Base-by-base conservation (phyloP, 345 rosid species). In the Lepidium aucheri region DNA sequence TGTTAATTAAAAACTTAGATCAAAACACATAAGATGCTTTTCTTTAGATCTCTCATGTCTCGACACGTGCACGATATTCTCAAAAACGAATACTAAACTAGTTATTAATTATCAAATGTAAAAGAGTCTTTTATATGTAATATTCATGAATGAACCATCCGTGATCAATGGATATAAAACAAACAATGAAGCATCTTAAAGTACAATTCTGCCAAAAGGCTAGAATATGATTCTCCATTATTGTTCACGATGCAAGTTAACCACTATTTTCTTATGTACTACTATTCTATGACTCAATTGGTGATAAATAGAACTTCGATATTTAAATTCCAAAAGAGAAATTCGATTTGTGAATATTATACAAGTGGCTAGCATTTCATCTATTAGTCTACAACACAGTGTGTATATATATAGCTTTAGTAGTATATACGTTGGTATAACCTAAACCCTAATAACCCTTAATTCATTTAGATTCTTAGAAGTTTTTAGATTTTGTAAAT, bases 181-280 rank as follows among this genome's bases (percentile, higher is more conserved):
- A 57, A 53, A 40, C 40, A 15, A 63, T n/a, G 20, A 28, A 63
- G 65, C 76, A 64, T 64, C 59, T 58, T 15, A 50, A 65, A 57
- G 71, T 72, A 65, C 58, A 65, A 58, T 73, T 58, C 55, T 66
- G 66, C 65, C 61, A 65, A 59, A 64, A 51, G 49, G 12, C 50
- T 57, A 58, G 76, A 65, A 72, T 65, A 58, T 14, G 76, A 72
- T 72, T 65, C 76, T 33, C 71, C 66, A 57, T 65, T 72, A 65
- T 58, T 30, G 9, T 34, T 51, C 72, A 65, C 67, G 53, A 73
- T 58, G 67, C 35, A 65, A 5, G 42, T 35, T 72, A 72, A 72
- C 76, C 71, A 58, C 50, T 58, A 20, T 63, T 64, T 72, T 30
- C 8, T 39, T 30, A 55, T 63, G 65, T 55, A 38, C 43, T 54